Base-by-base conservation (phyloP, 345 rosid genomes). In the Mallotus nudiflorus region DNA sequence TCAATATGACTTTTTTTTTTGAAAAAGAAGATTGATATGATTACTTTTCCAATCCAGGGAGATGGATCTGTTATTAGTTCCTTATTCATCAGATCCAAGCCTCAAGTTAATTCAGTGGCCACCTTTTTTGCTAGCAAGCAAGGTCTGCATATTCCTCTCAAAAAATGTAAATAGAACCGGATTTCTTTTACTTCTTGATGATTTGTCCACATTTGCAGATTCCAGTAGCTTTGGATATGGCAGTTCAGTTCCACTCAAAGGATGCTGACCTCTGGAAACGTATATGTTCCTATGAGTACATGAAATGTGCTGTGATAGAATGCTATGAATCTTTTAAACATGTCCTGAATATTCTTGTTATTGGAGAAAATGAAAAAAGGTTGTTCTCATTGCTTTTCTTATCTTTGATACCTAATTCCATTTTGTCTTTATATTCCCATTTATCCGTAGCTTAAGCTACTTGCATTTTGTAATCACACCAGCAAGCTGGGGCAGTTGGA, bases 301-400 rank as follows among this genome's bases (percentile, higher is more conserved):
- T 94, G 99, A 91, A 94, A 80, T 94, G 97, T 83, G 97, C 97
- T 62, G 97, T 94, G 56, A 89, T 90, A 59, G 99, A 95, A 82
- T 92, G 99, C 84, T 95, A 95, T 29, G 97, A 90, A 75, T 90
- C 99, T 62, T 83, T 95, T 68, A 95, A 95, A 75, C 87, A 83
- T 82, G 85, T 92, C 61, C 78, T 95, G 72, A 85, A 86, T 49
- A 80, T 86, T 75, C 80, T 92, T 83, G 91, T 95, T 8, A 82
- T 84, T 77, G 97, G 99, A 71, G 99, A 95, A 79, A 87, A 82
- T 80, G 99, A 95, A 81, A 91, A 91, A 85, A 91, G 97, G 99
- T 94, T 82, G 42, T 46, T 73, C 64, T 59, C 14, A 9, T 45
- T 52, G 40, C 46, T n/a, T n/a, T n/a, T n/a, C n/a, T n/a, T n/a